phyloP scores from a whole-genome alignment of 2,329 filamentous ascomycete species.

The Chaetomiaceae sp. region DNA sequence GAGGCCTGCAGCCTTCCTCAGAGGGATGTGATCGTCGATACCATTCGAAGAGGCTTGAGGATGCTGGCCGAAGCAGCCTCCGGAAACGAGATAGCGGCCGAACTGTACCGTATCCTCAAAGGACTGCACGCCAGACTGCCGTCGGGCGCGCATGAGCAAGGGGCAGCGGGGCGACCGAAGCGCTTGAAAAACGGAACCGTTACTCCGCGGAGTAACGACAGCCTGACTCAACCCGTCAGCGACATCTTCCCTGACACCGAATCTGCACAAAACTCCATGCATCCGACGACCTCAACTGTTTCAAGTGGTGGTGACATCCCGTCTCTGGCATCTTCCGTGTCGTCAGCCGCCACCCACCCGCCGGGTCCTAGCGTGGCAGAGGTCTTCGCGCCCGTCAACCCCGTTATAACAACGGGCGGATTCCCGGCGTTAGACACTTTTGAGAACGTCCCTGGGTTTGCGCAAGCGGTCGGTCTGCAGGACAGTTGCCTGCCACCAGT shows the following conservation, averaged over 20 bases:
- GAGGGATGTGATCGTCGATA: constrained; percentile 21
- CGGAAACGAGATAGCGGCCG: constrained; percentile 20
- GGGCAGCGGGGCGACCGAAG: constrained; percentile 16
- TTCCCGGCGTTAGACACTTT: constrained; percentile 2
- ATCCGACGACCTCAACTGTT: not conserved
- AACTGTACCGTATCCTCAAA: constrained; percentile 22
- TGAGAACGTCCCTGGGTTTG: constrained; percentile 1
- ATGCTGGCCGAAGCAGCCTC: constrained; percentile 21
- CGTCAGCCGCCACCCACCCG: not conserved
- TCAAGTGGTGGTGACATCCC: too few species aligned
- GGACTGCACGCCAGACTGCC: constrained; percentile 20
- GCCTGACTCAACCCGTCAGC: too few species aligned
- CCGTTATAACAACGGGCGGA: not conserved
- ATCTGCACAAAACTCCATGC: too few species aligned
- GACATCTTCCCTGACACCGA: constrained; percentile 10
- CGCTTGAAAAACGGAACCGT: constrained; percentile 10
- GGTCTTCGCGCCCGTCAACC: constrained; percentile 1
- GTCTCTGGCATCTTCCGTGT: too few species aligned
- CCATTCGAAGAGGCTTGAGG: constrained; percentile 19
- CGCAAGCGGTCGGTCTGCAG: not conserved
- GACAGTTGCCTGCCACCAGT: constrained; percentile 3
- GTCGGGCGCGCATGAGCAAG: constrained; percentile 18
- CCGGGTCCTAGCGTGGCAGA: not conserved
- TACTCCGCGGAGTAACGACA: not conserved
- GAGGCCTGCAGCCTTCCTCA: constrained; percentile 24